A percentile compares a stretch with the other conserved stretches of the same genome.
phyloP scores from a whole-genome alignment of 768 basidiomycete species.

The Auriscalpium orientale region DNA sequence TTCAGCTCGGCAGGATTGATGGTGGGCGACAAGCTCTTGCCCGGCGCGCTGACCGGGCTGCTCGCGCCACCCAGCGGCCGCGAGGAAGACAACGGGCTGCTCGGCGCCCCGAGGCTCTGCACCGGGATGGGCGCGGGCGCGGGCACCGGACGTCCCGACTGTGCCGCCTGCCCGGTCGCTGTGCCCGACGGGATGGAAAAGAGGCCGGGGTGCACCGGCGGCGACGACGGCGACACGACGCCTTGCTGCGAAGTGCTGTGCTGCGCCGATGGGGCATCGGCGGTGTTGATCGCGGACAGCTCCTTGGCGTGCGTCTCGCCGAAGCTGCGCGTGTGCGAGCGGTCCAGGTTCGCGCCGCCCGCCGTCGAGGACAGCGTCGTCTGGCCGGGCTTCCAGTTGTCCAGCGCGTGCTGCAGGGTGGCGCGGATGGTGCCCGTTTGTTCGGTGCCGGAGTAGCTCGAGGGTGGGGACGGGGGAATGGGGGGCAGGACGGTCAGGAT shows the following conservation, averaged over 20 bases:
- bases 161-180: not conserved
- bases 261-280: slow-evolving; percentile 10
- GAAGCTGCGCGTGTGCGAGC: slow-evolving; percentile 75
- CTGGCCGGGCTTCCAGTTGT: slow-evolving; percentile 68
- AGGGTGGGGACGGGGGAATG: slow-evolving; percentile 49
- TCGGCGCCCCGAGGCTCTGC: slow-evolving; percentile 1
- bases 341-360: slow-evolving; percentile 44
- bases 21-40: slow-evolving; percentile 11
- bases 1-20: slow-evolving; percentile 24
- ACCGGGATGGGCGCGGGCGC: not conserved
- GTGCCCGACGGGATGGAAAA: too few species aligned
- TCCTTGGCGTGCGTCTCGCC: slow-evolving; percentile 79
- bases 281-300: slow-evolving; percentile 46
- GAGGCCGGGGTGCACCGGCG: slow-evolving; percentile 15
- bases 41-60: slow-evolving; percentile 27
- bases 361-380: slow-evolving; percentile 36
- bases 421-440: slow-evolving; percentile 65
- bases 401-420: slow-evolving; percentile 69
- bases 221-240: slow-evolving; percentile 37
- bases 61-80: slow-evolving; percentile 6
- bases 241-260: slow-evolving; percentile 22
- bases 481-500: slow-evolving; percentile 57
- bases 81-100: not conserved
- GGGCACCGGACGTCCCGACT: slow-evolving; percentile 5
- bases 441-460: slow-evolving; percentile 55